Base-by-base conservation (phyloP, 768 basidiomycete genomes). In the Butyriboletus loyo region DNA sequence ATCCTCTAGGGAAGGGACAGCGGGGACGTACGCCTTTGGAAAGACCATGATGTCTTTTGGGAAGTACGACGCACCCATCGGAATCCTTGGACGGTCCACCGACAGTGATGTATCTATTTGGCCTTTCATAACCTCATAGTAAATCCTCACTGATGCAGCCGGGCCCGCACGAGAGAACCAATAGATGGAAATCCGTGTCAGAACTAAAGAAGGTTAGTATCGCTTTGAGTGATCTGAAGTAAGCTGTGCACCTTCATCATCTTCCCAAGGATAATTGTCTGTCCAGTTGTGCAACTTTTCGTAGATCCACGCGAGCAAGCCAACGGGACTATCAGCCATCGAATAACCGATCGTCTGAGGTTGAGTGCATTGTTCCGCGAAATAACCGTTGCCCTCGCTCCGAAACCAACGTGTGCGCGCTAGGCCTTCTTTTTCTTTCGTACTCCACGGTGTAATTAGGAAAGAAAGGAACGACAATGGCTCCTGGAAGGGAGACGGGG, bases 171-270 rank as follows among this genome's bases (percentile, higher is more conserved):
- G 75, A 7, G 82, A 84, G 66, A 85, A 83, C 72, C 74, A 78
- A 58, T 79, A 83, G 11, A 82, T 71, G 3, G 81, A 83, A 19
- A 82, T 63, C 82, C 83, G 85, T 0, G 80, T 82, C 27, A 86
- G 57, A 1, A 84, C 83, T 83, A 50, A 14, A 62, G 10, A 0
- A 7, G 1, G 27, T 60, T 7, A 59, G 22, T 22, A 25, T 17
- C 10, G n/a, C 0, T 2, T 6, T 11, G 28, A 4, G 21, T 27
- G 38, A 14, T 22, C 2, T 19, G 13, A 19, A n/a, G 2, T 5
- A 17, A 1, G 6, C 2, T 0, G 17, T 61, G 77, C n/a, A 59
- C 84, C 72, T 67, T 84, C 80, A 25, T 84, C 82, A 40, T 81
- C 79, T 11, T 72, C 71, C 82, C 83, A 85, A 0, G 73, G 73